A percentile compares a stretch with the other conserved stretches of the same genome.
Evolutionary conservation across 768 basidiomycete genomes (phyloP).

Genomic region (Grammothele lineata): DNA sequence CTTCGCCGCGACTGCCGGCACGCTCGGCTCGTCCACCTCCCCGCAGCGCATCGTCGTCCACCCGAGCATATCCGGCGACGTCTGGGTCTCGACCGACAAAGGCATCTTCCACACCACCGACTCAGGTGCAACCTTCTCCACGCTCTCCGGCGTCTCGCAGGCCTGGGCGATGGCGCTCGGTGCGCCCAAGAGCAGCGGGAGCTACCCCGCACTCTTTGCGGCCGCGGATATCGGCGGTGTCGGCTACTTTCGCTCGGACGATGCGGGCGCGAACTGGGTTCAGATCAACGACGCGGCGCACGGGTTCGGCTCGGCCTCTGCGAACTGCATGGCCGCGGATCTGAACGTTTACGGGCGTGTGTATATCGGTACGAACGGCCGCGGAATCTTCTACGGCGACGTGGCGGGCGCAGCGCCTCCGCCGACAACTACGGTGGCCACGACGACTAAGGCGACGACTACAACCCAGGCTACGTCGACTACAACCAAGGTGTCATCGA

Average conservation of each 20-base stretch:
- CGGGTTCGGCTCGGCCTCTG: constrained; percentile 49
- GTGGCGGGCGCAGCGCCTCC: constrained; percentile 15
- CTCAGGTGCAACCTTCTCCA: constrained; percentile 44
- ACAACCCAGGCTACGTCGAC: constrained; percentile 17
- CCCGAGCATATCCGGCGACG: constrained; percentile 50
- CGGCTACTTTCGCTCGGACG: constrained; percentile 55
- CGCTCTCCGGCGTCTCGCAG: constrained; percentile 41
- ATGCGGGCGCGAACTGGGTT: constrained; percentile 52
- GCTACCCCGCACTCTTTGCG: constrained; percentile 52
- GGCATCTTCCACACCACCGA: constrained; percentile 56
- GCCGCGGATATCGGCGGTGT: constrained; percentile 47
- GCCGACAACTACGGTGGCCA: constrained; percentile 5
- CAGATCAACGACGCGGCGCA: constrained; percentile 54
- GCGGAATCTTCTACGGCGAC: constrained; percentile 46
- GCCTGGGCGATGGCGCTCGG: constrained; percentile 60
- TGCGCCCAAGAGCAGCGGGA: constrained; percentile 40
- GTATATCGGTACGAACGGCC: constrained; percentile 59
- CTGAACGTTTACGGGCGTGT: constrained; percentile 52
- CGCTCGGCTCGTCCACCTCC: constrained; percentile 44
- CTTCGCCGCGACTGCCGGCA: constrained; percentile 35
- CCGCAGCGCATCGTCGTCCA: constrained; percentile 52
- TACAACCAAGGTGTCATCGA: constrained; percentile 15
- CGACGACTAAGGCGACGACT: not conserved
- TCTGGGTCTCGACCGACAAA: constrained; percentile 62
- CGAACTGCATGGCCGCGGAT: constrained; percentile 49